Conservation (phyloP, 2,329 filamentous ascomycete species). For the Xylariaceae sp. region DNA sequence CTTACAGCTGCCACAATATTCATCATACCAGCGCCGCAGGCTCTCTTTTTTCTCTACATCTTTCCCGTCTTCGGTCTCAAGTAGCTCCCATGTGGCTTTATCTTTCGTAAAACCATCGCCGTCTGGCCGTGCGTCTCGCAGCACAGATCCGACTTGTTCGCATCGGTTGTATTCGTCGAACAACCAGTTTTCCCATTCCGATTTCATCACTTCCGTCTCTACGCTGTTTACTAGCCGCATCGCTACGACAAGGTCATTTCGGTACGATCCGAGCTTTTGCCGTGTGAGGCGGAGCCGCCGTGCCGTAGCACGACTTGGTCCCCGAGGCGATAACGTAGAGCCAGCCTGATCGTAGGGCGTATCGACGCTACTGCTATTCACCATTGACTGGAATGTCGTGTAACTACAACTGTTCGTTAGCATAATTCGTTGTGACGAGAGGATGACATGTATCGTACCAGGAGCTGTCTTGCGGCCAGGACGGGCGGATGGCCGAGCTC, state of each 20-base stretch:
- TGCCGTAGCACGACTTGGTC: conserved; percentile 51
- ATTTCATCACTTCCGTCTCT: conserved; percentile 78
- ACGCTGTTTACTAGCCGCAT: conserved; percentile 86
- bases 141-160: conserved; percentile 51
- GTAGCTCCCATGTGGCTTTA: conserved; percentile 31
- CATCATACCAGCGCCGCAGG: conserved; percentile 47
- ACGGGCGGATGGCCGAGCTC: conserved; percentile 32
- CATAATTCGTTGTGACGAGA: not conserved
- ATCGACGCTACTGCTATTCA: conserved; percentile 56
- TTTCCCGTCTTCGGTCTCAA: conserved; percentile 13
- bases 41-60: conserved; percentile 17
- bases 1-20: conserved; percentile 55
- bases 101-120: conserved; percentile 6
- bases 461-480: conserved; percentile 45
- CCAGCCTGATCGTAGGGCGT: conserved; percentile 52
- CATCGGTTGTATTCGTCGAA: conserved; percentile 74
- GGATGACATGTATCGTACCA: conserved; percentile 38
- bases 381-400: conserved; percentile 56
- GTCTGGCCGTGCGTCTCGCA: conserved; percentile 30
- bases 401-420: conserved; percentile 41
- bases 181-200: conserved; percentile 94
- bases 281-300: conserved; percentile 72
- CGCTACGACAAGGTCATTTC: conserved; percentile 87
- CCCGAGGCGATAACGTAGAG: conserved; percentile 39
- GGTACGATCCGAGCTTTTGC: conserved; percentile 75